Base-by-base conservation (phyloP, 768 basidiomycete species). In the Gloeopeniophorella convolvens region DNA sequence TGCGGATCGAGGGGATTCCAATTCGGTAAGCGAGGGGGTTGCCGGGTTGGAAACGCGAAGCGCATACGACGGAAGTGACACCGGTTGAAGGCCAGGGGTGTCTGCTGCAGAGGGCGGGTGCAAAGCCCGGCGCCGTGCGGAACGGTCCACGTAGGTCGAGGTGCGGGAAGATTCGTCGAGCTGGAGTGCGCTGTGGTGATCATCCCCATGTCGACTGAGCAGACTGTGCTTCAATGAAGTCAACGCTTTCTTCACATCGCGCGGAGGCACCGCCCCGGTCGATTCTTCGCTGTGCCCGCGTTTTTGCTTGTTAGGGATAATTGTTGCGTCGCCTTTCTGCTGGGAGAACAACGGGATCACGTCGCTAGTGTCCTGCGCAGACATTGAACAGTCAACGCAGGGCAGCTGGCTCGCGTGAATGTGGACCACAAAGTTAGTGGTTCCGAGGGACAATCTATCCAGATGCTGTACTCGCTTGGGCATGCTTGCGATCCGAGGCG, bases 341-440 rank as follows among this genome's bases (percentile, higher is more conserved):
- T 55, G 61, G 44, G 71, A 64, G 60, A 80, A 83, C 12, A 89
- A 68, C 0, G 84, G 77, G 27, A 89, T 78, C 56, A 83, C 77
- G 57, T 76, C 71, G 34, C 68, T 64, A 15, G 11, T 31, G 9
- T 37, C 50, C n/a, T 52, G 34, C 26, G 62, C 71, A n/a, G 65
- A 67, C 16, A 74, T 70, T 3, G 77, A 71, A 60, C 88, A 90
- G 5, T 73, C 74, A 28, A 67, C 64, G 62, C 88, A 90, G 3
- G 84, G 80, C n/a, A 72, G 65, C 24, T 70, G 70, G 48, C 77
- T 72, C 31, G 69, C 68, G 64, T 90, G 88, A 49, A 87, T 74
- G 61, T 90, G 88, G 26, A 83, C 72, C 31, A 74, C 58, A 62
- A 90, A 86, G 3, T 76, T 77, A 6, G 88, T 89, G 55, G 76